Percentiles rank a stretch among this genome's conserved stretches.
phyloP scores from a whole-genome alignment of 2,329 filamentous ascomycete genomes.

The Chaetomium sp. region DNA sequence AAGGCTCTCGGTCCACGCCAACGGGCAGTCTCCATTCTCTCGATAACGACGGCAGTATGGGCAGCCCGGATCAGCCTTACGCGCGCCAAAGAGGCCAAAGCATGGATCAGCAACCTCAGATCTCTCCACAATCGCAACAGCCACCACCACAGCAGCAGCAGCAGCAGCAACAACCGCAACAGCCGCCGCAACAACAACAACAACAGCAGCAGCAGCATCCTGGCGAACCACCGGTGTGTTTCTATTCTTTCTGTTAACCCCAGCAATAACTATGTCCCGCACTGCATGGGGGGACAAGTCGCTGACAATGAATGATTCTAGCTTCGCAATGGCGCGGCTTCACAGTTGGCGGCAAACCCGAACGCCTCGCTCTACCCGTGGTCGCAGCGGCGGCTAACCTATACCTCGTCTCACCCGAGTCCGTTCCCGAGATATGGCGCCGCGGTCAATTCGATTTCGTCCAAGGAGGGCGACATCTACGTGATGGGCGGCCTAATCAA shows the following conservation, averaged over 20 bases:
- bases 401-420: constrained; percentile 72
- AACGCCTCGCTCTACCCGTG: constrained; percentile 89
- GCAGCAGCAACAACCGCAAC: too few relatives aligned
- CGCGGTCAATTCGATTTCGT: constrained; percentile 85
- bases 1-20: constrained; percentile 58
- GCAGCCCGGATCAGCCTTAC: constrained; percentile 60
- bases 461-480: constrained; percentile 95
- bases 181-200: too few relatives aligned
- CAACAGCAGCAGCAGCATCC: constrained; percentile 22
- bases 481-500: constrained; percentile 96
- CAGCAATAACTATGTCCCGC: background rate
- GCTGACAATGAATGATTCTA: constrained; percentile 26
- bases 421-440: constrained; percentile 97
- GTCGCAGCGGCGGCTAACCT: constrained; percentile 84
- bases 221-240: constrained; percentile 39
- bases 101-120: constrained; percentile 42
- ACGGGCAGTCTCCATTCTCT: constrained; percentile 73
- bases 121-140: constrained; percentile 44
- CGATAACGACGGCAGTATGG: constrained; percentile 49
- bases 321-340: constrained; percentile 46
- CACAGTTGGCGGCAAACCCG: constrained; percentile 40
- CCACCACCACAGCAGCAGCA: too few relatives aligned
- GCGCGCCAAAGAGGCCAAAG: constrained; percentile 49
- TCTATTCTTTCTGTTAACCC: background rate
- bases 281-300: background rate